Evolutionary conservation across 2,329 filamentous ascomycete species (phyloP).

Genomic region (Teratosphaeria pseudoeucalypti): DNA sequence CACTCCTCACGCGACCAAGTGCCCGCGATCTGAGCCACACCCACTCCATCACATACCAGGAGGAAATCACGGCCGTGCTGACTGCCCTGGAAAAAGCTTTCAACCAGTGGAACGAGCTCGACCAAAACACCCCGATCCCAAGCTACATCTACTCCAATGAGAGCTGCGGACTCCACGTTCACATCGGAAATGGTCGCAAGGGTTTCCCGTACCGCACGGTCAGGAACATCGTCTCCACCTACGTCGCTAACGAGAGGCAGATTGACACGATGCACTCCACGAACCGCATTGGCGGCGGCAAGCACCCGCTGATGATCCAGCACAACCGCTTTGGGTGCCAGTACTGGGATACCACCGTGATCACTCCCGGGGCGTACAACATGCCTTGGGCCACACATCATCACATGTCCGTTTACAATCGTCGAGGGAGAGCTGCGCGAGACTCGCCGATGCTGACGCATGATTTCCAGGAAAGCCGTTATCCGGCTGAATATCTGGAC

Average conservation of each 20-base stretch:
- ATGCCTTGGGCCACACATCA: conserved; percentile 5
- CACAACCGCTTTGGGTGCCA: not conserved
- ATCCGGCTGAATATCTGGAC: not conserved
- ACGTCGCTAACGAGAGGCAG: conserved; percentile 20
- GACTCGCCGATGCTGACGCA: not conserved
- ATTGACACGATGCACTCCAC: conserved; percentile 18
- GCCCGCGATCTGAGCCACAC: not conserved
- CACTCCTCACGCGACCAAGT: not conserved
- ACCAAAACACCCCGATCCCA: conserved; percentile 3
- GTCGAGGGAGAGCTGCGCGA: not conserved
- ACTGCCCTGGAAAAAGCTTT: conserved; percentile 6
- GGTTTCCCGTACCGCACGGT: conserved; percentile 16
- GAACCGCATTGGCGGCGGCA: conserved; percentile 9
- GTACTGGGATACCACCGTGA: not conserved
- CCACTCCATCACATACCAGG: conserved; percentile 4
- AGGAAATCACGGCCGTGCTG: conserved; percentile 11
- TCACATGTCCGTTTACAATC: not conserved
- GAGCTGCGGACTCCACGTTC: conserved; percentile 21
- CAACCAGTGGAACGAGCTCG: conserved; percentile 1
- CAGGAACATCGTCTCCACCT: conserved; percentile 19
- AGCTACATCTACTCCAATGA: conserved; percentile 13
- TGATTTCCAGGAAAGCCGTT: not conserved
- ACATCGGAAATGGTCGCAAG: conserved; percentile 19
- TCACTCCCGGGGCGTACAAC: conserved; percentile 3
- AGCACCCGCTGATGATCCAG: not conserved